These are phyloP conservation scores for Penicillium sp. DNA, from an alignment of 2,329 filamentous ascomycete species.

Conservation along the genomic window DNA sequence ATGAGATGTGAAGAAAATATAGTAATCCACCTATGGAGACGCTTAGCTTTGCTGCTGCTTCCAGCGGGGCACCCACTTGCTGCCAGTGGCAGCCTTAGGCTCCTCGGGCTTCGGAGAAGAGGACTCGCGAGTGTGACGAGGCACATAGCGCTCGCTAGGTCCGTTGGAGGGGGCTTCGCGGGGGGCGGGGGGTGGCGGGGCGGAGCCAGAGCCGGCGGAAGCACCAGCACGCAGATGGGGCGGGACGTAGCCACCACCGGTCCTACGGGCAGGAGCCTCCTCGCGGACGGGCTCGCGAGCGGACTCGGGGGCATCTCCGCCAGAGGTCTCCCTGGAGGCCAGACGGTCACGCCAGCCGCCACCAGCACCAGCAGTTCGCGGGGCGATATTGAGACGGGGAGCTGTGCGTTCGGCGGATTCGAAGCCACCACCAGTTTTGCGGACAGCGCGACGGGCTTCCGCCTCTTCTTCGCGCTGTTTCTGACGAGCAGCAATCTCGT, in stretches of 20 bases:
- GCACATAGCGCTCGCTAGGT: slow-evolving; percentile 33
- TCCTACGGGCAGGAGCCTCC: slow-evolving; percentile 29
- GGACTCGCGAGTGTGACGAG: slow-evolving; percentile 33
- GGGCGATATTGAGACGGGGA: slow-evolving; percentile 56
- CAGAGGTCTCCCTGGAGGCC: slow-evolving; percentile 48
- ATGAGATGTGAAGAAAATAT: slow-evolving; percentile 19
- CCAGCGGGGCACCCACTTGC: slow-evolving; percentile 40
- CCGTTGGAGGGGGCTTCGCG: slow-evolving; percentile 29
- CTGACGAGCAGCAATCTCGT: slow-evolving; percentile 65
- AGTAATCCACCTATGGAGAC: slow-evolving; percentile 15
- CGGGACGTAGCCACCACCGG: slow-evolving; percentile 40
- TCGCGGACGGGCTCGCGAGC: slow-evolving; percentile 22
- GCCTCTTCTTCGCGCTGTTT: slow-evolving; percentile 85
- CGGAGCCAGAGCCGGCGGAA: slow-evolving; percentile 25
- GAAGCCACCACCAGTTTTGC: slow-evolving; percentile 53
- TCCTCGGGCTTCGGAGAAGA: slow-evolving; percentile 29
- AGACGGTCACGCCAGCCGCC: slow-evolving; percentile 61
- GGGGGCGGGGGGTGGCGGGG: slow-evolving; percentile 28
- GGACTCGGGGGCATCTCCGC: slow-evolving; percentile 19
- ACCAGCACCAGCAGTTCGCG: slow-evolving; percentile 46
- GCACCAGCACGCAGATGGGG: slow-evolving; percentile 40
- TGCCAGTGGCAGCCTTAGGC: slow-evolving; percentile 24
- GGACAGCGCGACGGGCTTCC: slow-evolving; percentile 68
- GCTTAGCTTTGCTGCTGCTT: slow-evolving; percentile 38
- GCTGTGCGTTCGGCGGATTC: slow-evolving; percentile 53